These are phyloP conservation scores for Pseudomonodictys pantanalensis DNA, from an alignment of 495 filamentous ascomycete genomes.

Conservation along the genomic window DNA sequence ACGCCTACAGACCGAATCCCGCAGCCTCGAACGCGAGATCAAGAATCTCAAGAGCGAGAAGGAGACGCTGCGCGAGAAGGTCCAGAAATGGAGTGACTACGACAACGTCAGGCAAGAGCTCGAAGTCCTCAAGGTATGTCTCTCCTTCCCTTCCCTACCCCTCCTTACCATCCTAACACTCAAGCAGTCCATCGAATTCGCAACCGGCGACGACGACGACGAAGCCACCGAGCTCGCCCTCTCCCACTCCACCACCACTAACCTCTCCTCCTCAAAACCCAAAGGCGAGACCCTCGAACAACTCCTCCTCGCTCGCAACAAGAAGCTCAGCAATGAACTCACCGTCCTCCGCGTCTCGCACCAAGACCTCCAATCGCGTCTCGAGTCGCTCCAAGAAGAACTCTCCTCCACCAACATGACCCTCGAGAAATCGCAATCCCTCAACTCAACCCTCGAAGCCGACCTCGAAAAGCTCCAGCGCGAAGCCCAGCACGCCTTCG, in stretches of 20 bases:
- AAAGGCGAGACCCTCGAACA: constrained; percentile 86
- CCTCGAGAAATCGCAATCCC: constrained; percentile 75
- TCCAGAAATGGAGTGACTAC: constrained; percentile 90
- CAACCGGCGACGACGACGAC: constrained; percentile 83
- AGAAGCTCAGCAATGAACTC: constrained; percentile 90
- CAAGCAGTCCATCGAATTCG: constrained; percentile 85
- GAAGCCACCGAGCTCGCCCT: constrained; percentile 27
- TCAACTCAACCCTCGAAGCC: constrained; percentile 87
- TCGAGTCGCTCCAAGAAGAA: constrained; percentile 78
- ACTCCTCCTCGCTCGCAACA: constrained; percentile 86
- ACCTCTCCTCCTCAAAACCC: constrained; percentile 52
- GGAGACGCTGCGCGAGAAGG: constrained; percentile 68
- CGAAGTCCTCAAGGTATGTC: constrained; percentile 77
- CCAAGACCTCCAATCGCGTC: constrained; percentile 78
- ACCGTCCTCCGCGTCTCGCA: constrained; percentile 91
- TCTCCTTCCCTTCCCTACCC: neutral
- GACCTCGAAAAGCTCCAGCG: constrained; percentile 85
- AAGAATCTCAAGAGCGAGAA: constrained; percentile 64
- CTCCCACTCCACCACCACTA: too few species aligned
- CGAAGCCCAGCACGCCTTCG: constrained; percentile 76
- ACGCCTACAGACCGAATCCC: constrained; percentile 67
- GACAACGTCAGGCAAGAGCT: constrained; percentile 93
- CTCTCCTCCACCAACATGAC: constrained; percentile 80
- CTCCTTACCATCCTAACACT: neutral
- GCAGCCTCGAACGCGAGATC: constrained; percentile 70